Base-by-base conservation (phyloP, 176 grass and related monocot genomes). In the Eleusine indica region DNA sequence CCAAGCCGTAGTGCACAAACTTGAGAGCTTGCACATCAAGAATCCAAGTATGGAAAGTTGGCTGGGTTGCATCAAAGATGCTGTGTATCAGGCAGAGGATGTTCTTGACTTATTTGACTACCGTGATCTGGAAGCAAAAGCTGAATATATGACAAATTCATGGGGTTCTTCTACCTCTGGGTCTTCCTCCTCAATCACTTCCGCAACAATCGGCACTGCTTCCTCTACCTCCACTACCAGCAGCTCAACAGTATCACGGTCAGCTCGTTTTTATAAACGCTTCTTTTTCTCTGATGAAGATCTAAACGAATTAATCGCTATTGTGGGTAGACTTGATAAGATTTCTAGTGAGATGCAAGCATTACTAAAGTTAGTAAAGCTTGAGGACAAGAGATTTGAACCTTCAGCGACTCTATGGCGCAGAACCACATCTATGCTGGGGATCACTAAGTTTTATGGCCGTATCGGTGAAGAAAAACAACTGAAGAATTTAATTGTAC, bases 31-130 rank as follows among this genome's bases (percentile, higher is more conserved):
- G 22, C 56, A 72, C 32, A 51, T 17, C 0, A 88, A 15, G 46
- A 63, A 78, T 29, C 6, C 35, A 63, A 30, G 7, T 15, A 83
- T 83, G 57, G 41, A 29, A 66, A 63, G 30, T 18, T 78, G 53
- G 49, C 28, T 80, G 15, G 10, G 68, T 19, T 51, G 47, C 16
- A 87, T 90, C 39, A 81, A 86, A 78, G 88, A 77, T 83, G 79
- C 68, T 4, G 84, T 76, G n/a, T 68, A 68, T 48, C n/a, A 68
- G 4, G 88, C 74, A 53, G 74, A 54, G 12, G 66, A 90, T 82
- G 73, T 86, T 58, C 88, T 90, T 0, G 73, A 73, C 39, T 44
- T 44, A 32, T 90, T 90, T 72, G 56, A 86, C 25, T 90, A 82
- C 16, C 65, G 67, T 15, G 54, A 58, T 85, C 48, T 60, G 4